A percentile compares a stretch with the other conserved stretches of the same genome.
These are phyloP conservation scores for Gomphus bonarii DNA, from an alignment of 1,284 basidiomycete genomes.

Conservation along the genomic window DNA sequence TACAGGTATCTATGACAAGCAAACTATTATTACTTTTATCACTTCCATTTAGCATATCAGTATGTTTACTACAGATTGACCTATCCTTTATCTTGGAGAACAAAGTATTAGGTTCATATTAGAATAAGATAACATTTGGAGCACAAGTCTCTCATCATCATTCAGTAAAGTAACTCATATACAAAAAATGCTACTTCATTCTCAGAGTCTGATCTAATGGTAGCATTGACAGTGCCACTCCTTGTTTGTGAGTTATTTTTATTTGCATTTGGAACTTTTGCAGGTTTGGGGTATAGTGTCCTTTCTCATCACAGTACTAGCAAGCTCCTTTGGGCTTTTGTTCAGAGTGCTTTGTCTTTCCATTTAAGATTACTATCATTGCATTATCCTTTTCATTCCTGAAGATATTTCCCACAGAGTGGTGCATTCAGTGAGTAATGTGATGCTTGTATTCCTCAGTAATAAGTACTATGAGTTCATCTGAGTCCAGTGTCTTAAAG, in stretches of 20 bases:
- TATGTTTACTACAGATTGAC: neutral
- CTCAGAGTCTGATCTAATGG: conserved; percentile 11
- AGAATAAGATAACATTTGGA: conserved; percentile 2
- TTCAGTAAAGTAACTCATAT: conserved; percentile 18
- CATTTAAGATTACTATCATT: conserved; percentile 14
- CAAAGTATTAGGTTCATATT: conserved; percentile 5
- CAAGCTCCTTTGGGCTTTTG: neutral
- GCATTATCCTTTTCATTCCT: conserved; percentile 19
- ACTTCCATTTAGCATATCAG: neutral
- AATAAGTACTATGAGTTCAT: no score
- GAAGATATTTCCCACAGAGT: no score
- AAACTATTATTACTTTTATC: neutral
- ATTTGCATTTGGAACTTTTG: no score
- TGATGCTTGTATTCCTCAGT: no score
- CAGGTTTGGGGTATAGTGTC: conserved; percentile 18
- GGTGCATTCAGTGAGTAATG: no score
- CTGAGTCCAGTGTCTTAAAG: no score
- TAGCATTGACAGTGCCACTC: no score
- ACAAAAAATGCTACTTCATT: conserved; percentile 6
- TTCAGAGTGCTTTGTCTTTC: conserved; percentile 10
- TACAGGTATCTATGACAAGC: neutral
- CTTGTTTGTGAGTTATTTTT: no score
- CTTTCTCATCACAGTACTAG: conserved; percentile 21
- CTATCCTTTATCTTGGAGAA: neutral
- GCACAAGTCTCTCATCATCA: conserved; percentile 17